Evolutionary conservation across 2,329 filamentous ascomycete species (phyloP), one percentile per base, ranked within the genome.

Genomic region (Colletotrichum lupini): DNA sequence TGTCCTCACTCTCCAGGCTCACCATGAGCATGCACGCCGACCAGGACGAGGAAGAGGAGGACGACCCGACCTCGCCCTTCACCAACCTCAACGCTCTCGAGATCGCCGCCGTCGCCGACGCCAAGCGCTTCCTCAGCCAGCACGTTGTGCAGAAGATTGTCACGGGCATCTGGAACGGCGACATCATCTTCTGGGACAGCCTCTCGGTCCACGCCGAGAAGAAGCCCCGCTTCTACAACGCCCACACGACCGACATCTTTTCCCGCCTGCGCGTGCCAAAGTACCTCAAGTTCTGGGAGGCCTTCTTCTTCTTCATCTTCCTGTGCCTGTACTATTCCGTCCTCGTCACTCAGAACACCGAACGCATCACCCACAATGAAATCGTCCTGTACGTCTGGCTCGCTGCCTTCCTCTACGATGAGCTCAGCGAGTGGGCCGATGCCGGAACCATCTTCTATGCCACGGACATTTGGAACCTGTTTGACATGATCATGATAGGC

Each of bases 391-490:
- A 96, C 80, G 82, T 97, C 63, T 98, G 95, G 93, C 92, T 98
- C 77, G 91, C 92, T 5, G 93, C 94, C 8, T 98, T 97, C 84
- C 91, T 93, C 52, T 97, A 97, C 79, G 95, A 98, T 77, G 95
- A 95, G 82, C 86, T 97, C 70, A 93, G 93, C 77, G 94, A 97
- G 78, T 95, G 94, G 84, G 88, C 91, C 65, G 95, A 98, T 83
- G 95, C 95, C 1, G 95, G 95, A 0, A 92, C 94, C 37, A 90
- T 95, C 49, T 97, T 97, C 78, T 97, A 97, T 79, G 90, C 93
- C 5, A 91, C 93, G 9, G 94, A 97, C 78, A 92, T 97, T 63
- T 97, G 93, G 94, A 94, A 93, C 76, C 79, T 93, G 55, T 94
- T 93, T 84, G 91, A 92, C 79, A 83, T 94, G 80, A 88, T 90